Base-by-base conservation (phyloP, 2,329 filamentous ascomycete species). In the Xylariomycetidae sp. region DNA sequence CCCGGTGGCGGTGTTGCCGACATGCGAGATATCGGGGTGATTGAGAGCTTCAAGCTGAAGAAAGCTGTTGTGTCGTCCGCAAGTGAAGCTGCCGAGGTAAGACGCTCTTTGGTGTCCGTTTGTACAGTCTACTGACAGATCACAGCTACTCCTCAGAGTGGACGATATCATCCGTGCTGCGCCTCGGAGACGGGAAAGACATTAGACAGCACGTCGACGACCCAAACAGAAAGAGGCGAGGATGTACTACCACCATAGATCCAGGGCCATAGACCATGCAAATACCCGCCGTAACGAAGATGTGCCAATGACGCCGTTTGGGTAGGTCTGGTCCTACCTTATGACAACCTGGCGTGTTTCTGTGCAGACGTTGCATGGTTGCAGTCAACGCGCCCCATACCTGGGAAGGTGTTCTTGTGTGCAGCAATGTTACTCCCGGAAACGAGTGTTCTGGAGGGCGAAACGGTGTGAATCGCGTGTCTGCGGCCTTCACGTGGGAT, bases 21-120 rank as follows among this genome's bases (percentile, higher is more conserved):
- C 56, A 98, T 98, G 92, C 77, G 90, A 34, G 87, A 98, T 52
- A 60, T 94, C 29, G 92, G 92, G 27, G 89, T 98, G 18, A 83
- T 98, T 48, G 92, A 98, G 68, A 94, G 87, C 62, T 96, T 95
- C 73, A 98, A 98, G 74, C 68, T 98, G 59, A 98, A 98, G 77
- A 83, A 79, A 59, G 92, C 92, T n/a, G 92, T 98, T 34, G 92
- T 98, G 32, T 93, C 85, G 33, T 95, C 88, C 41, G 92, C 92
- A 15, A 93, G 87, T 38, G 92, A 98, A 66, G 92, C 92, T 43
- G 89, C 92, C 46, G 92, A 98, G 76, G 87, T 93, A 71, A 68
- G 79, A 59, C 14, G 20, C 10, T 25, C 17, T 12, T 16, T 17
- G 8, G 15, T n/a, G 8, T 12, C 10, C 17, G 19, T 18, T 7